Evolutionary conservation across 176 grass and related monocot species (phyloP), one percentile per base, ranked within the genome.

Genomic region (Lolium rigidum): DNA sequence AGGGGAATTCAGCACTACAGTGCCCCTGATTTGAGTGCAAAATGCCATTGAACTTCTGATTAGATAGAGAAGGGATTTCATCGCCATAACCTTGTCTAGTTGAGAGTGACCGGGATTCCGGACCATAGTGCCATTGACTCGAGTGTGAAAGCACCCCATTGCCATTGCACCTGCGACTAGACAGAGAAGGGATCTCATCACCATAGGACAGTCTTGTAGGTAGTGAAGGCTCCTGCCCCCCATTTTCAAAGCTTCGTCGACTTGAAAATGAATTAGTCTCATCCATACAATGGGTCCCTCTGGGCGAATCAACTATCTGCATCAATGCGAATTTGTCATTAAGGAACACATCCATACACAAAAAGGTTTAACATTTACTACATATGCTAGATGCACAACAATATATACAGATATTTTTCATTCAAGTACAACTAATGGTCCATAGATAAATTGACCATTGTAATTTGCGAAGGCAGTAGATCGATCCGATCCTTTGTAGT

Each of bases 101-200:
- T 84, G 86, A 91, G 47, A 85, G 35, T 5, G 46, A 69, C 56
- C 69, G 28, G 13, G 47, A 63, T 81, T 85, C 82, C 80, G 39
- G 60, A 85, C 76, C 70, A 80, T 81, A 91, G 13, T 62, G 26
- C 70, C 69, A 70, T 8, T 39, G 70, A 28, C 10, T 81, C 16
- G 54, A 25, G 37, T 10, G 35, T 10, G 48, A 76, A 76, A 76
- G 24, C 61, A 14, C 61, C 21, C 60, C 61, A 28, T 64, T 54
- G 48, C 74, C 74, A 76, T 55, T 76, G 9, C 15, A 55, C 25
- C 2, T 55, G 20, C 71, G 74, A 54, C 9, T 73, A 52, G 79
- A 79, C 0, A 82, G 84, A 57, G 89, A 90, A 1, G 84, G 89
- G 74, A 86, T 86, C 31, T 90, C 84, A 86, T 86, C 73, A 35